Evolutionary conservation across 164 flowering plant genomes (phyloP).

Genomic region (Umbellularia californica): DNA sequence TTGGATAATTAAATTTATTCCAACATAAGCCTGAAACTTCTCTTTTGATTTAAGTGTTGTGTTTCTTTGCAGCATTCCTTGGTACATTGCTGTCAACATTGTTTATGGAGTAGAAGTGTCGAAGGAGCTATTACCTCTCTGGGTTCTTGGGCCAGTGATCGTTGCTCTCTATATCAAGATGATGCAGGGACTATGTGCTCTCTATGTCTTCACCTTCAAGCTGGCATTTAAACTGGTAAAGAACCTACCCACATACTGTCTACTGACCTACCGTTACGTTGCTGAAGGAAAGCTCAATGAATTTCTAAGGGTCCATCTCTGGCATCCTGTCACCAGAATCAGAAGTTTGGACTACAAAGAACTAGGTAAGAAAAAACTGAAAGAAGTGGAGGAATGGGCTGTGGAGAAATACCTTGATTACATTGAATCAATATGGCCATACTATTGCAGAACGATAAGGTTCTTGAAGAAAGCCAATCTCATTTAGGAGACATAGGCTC

Average conservation of each 20-base stretch:
- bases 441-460: conserved; percentile 70
- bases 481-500: conserved; percentile 25
- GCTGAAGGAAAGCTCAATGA: conserved; percentile 53
- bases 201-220: conserved; percentile 67
- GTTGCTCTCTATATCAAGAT: conserved; percentile 67
- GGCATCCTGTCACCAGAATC: conserved; percentile 43
- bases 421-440: conserved; percentile 78
- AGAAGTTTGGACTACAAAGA: conserved; percentile 48
- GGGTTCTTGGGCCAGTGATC: conserved; percentile 75
- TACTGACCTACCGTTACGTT: conserved; percentile 30
- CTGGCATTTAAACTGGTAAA: conserved; percentile 41
- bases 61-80: conserved; percentile 57
- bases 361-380: conserved; percentile 26
- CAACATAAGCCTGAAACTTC: not conserved
- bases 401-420: conserved; percentile 57
- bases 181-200: conserved; percentile 43
- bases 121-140: conserved; percentile 76
- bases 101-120: conserved; percentile 70
- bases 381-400: conserved; percentile 45
- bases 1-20: no score
- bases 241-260: conserved; percentile 45
- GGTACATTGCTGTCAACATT: conserved; percentile 49
- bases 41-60: not conserved
- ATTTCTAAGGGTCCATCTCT: conserved; percentile 25
- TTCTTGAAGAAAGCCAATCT: conserved; percentile 77